A percentile compares a stretch with the other conserved stretches of the same genome.
These are phyloP conservation scores for Aspergillus ustus DNA, from an alignment of 2,329 filamentous ascomycete genomes.

Conservation along the genomic window DNA sequence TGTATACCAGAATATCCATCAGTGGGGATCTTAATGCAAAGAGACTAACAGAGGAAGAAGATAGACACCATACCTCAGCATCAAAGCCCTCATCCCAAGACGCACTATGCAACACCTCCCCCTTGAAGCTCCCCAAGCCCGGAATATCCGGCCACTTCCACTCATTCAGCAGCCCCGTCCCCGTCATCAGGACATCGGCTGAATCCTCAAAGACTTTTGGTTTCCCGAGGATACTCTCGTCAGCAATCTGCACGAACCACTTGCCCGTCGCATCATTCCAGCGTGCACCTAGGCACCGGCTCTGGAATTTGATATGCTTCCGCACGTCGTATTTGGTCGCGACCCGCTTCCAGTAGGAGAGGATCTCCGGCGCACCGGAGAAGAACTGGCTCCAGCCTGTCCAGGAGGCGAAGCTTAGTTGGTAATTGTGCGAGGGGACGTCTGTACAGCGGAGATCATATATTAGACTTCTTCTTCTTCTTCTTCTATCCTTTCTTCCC, in stretches of 20 bases:
- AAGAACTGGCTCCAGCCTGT: conserved; percentile 7
- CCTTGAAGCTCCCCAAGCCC: neutral
- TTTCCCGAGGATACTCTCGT: neutral
- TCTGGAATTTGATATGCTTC: neutral
- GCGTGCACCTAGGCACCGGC: neutral
- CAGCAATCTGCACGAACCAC: neutral
- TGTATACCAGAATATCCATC: neutral
- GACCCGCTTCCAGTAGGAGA: conserved; percentile 1
- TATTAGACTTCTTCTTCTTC: no score
- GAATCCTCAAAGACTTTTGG: neutral
- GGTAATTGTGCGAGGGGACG: conserved; percentile 9
- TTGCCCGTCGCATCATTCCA: neutral
- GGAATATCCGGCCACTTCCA: conserved; percentile 7
- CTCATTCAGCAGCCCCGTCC: conserved; percentile 8
- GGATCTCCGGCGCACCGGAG: neutral
- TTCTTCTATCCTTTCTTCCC: no score
- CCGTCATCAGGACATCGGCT: conserved; percentile 2
- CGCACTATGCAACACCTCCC: conserved; percentile 2
- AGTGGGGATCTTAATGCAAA: no score
- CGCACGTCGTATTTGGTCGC: conserved; percentile 2
- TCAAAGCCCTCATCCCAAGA: neutral
- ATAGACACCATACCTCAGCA: neutral
- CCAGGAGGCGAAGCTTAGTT: conserved; percentile 6
- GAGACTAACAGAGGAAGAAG: no score
- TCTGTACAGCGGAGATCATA: neutral